Evolutionary conservation across 441 rosid species (phyloP).

Genomic region (Pelargonium citronellum): DNA sequence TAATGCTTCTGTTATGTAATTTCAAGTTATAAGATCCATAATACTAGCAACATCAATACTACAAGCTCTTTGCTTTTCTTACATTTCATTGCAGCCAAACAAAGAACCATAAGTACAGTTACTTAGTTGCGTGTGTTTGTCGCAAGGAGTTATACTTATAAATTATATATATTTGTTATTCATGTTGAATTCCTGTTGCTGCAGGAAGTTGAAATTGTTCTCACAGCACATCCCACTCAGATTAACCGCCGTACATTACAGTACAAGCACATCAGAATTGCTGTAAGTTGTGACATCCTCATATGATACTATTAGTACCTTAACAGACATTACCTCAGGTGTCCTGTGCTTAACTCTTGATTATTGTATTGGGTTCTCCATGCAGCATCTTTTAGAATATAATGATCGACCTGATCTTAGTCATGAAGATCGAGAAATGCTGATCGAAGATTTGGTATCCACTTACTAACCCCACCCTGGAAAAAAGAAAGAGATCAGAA

Average conservation of each 20-base stretch:
- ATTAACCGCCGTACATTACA: slow-evolving; percentile 85
- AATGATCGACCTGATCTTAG: slow-evolving; percentile 89
- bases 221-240: slow-evolving; percentile 97
- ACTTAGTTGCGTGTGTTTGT: no score
- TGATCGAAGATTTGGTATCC: slow-evolving; percentile 88
- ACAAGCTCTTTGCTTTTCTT: neutral
- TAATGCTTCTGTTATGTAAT: no score
- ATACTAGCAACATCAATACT: neutral
- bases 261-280: slow-evolving; percentile 85
- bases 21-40: no score
- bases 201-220: slow-evolving; percentile 96
- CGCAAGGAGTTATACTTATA: no score
- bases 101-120: neutral
- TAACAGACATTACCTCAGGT: neutral
- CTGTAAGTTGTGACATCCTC: slow-evolving; percentile 42
- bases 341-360: neutral
- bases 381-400: slow-evolving; percentile 87
- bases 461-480: neutral
- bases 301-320: no score
- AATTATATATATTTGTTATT: neutral
- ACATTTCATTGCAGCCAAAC: neutral
- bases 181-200: slow-evolving; percentile 21
- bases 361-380: slow-evolving; percentile 1
- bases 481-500: no score
- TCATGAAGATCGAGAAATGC: slow-evolving; percentile 85